Evolutionary conservation across 257 asterid species (phyloP), one percentile per base, ranked within the genome.

Genomic region (Penstemon davidsonii): DNA sequence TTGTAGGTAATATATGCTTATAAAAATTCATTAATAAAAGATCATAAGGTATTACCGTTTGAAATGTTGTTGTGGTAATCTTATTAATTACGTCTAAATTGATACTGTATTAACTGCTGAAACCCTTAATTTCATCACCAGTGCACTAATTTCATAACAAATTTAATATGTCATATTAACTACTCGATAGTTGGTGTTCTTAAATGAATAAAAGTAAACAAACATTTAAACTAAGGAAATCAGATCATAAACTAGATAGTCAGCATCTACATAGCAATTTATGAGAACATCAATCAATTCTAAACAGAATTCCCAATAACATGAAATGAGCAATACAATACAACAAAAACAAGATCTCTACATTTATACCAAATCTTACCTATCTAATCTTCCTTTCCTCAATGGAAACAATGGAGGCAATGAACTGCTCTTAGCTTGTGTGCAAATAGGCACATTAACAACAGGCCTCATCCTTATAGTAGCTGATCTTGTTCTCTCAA

Each of bases 401-500:
- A 78, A 59, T 6, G 93, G 63, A 79, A 82, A 82, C 64, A 84
- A 40, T 25, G 95, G 91, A 54, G 96, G 88, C 75, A 80, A 66
- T 1, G 77, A 78, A 70, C 66, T 78, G 76, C 50, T 80, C 75
- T 85, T 91, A n/a, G 73, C 87, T 51, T 79, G 87, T 44, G 83
- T 66, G 66, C 93, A 85, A 57, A 85, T 77, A 39, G 95, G 96
- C 73, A 88, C 87, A 77, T 82, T 84, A 55, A 88, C 66, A 69
- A 87, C 81, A 8, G 96, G 98, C 80, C 94, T 87, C 54, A 87
- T 79, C 67, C 88, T 83, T 42, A 84, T 60, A 49, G 81, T 87
- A 25, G 76, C 73, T 43, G 86, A 72, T 73, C 83, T 83, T 8
- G 92, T 83, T 55, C 95, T 87, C 79, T 89, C 96, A 69, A 86